Conservation (phyloP, 2,329 filamentous ascomycete species). For the Aspergillus chevalieri region DNA sequence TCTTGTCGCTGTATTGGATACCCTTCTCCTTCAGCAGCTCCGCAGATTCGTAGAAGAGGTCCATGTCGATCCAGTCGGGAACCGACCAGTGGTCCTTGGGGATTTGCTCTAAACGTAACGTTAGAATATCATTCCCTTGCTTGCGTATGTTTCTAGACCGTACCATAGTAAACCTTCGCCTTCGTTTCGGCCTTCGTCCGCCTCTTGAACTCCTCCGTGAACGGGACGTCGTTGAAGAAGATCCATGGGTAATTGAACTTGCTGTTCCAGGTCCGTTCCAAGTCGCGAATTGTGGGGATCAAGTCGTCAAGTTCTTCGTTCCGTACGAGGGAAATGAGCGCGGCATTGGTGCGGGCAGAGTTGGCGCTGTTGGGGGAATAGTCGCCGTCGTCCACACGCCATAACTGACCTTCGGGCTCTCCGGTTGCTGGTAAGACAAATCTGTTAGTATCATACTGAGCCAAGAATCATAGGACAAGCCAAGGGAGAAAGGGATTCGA, state of each 20-base stretch:
- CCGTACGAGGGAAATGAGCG: conserved; percentile 81
- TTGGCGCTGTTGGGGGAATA: conserved; percentile 71
- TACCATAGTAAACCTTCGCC: conserved; percentile 80
- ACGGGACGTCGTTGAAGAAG: conserved; percentile 95
- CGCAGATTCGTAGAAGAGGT: conserved; percentile 78
- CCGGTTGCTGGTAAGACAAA: conserved; percentile 57
- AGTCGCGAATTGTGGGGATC: conserved; percentile 79
- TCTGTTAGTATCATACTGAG: conserved; percentile 2
- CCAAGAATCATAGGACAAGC: neutral
- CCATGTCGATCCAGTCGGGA: conserved; percentile 84
- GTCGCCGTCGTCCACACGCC: conserved; percentile 64
- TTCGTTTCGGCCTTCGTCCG: conserved; percentile 77
- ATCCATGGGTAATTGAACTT: conserved; percentile 99
- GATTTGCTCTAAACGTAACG: conserved; percentile 60
- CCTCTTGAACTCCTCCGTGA: conserved; percentile 86
- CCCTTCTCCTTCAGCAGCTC: conserved; percentile 74
- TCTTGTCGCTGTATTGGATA: conserved; percentile 82
- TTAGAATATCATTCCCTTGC: conserved; percentile 1
- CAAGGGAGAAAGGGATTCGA: conserved; percentile 9
- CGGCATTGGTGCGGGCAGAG: conserved; percentile 84
- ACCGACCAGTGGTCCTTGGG: conserved; percentile 93
- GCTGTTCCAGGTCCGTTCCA: conserved; percentile 92
- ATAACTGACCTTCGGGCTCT: conserved; percentile 73
- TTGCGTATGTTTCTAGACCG: conserved; percentile 9
- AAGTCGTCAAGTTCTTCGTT: conserved; percentile 84